Evolutionary conservation across 257 asterid species (phyloP), one percentile per base, ranked within the genome.

Genomic region (Marsdenia floribunda): DNA sequence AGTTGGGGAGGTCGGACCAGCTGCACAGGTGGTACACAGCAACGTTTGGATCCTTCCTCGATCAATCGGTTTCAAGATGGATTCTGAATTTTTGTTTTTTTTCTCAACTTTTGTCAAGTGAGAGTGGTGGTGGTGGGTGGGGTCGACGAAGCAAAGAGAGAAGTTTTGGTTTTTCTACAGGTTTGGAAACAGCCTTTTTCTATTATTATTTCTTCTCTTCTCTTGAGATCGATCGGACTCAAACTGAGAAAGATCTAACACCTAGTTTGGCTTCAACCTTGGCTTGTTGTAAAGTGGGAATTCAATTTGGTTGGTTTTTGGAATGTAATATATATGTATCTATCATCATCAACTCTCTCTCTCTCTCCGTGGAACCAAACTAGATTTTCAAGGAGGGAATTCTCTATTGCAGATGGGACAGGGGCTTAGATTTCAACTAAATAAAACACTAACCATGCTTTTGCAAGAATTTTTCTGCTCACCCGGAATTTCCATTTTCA

Each of bases 31-130:
- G 24, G 54, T 9, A 26, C 70, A 55, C 65, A 73, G 74, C 71
- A 78, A 68, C 60, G 82, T 46, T 78, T 73, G 69, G 85, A 78
- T 84, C 33, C 71, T 73, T 35, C 80, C 63, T 60, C 74, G 83
- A 81, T 84, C 87, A 83, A 84, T 87, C 90, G 73, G 74, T 85
- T 78, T 87, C 88, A 84, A 81, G 73, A 84, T 70, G 85, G 93
- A 74, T 87, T 90, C 83, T 82, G 61, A 63, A 44, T 65, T 77
- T 16, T 68, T 65, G 66, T 53, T 59, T 75, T 42, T 75, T 63
- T 58, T 69, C 44, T 54, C 6, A 19, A 80, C 21, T 59, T 49
- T 33, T 58, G 70, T 18, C 42, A 73, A 76, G 84, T 84, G 85
- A 77, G 86, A 75, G 85, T 85, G 83, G 19, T 4, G 18, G 21